Evolutionary conservation across 2,329 filamentous ascomycete genomes (phyloP), one percentile per base, ranked within the genome.

Genomic region (Juglanconis sp.): DNA sequence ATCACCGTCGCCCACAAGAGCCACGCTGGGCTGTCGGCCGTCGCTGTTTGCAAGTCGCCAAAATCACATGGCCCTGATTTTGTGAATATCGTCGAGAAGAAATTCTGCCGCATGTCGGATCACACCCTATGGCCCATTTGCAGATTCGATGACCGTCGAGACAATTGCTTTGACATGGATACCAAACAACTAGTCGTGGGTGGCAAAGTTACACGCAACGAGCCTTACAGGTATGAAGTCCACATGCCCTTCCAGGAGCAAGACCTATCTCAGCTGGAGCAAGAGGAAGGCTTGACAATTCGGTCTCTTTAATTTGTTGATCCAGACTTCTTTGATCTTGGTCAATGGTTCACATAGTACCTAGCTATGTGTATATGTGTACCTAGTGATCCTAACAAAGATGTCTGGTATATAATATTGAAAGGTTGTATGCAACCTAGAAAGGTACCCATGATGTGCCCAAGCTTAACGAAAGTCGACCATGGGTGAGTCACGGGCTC

Each of bases 81-180:
- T 17, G 53, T 56, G 32, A 56, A 56, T n/a, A 15, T 49, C 11
- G 10, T 15, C 3, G 34, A 56, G 34, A 35, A 46, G n/a, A 48
- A 56, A 44, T 56, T 56, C 24, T 56, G 53, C 53, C n/a, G 53
- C 2, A 56, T 56, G 53, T 40, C 34, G 2, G 53, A 56, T 24
- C 47, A 56, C 40, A 56, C 53, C 3, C 44, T 56, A 8, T 56
- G 53, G 53, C 53, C 44, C 4, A 56, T 32, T 2, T 56, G 53
- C n/a, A 34, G 31, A 5, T 15, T n/a, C 4, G 31, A 49, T 0
- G 53, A 42, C 6, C 32, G 24, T 2, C 24, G 34, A 13, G 34
- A 56, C 3, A 47, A 56, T 30, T 56, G 53, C 34, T 56, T 56
- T 31, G 53, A 56, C 1, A 44, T 49, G 4, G 34, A 36, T 0